Evolutionary conservation across 2,329 filamentous ascomycete species (phyloP).

Genomic region (Scytalidium lignicola): DNA sequence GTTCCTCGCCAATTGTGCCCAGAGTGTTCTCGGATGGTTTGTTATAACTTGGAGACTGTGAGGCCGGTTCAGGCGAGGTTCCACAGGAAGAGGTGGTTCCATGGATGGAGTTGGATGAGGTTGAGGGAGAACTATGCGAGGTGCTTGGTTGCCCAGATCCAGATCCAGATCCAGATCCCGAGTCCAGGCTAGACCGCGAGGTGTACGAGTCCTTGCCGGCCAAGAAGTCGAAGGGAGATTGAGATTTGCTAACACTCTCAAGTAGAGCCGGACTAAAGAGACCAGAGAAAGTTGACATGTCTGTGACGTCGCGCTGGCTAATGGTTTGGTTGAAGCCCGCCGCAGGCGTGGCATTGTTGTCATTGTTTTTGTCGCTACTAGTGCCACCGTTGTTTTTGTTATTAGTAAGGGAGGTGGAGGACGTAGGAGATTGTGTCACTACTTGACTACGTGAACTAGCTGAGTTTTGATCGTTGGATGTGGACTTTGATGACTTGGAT

Average conservation of each 20-base stretch:
- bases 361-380: slow-evolving; percentile 33
- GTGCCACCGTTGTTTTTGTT: slow-evolving; percentile 22
- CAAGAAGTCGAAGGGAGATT: slow-evolving; percentile 33
- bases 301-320: slow-evolving; percentile 20
- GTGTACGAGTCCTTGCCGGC: slow-evolving; percentile 37
- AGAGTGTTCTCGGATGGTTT: slow-evolving; percentile 57
- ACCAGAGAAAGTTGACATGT: slow-evolving; percentile 50
- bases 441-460: slow-evolving; percentile 21
- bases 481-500: not conserved
- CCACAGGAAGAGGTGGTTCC: slow-evolving; percentile 64
- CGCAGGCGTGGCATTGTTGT: slow-evolving; percentile 30
- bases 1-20: slow-evolving; percentile 63
- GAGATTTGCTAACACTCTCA: slow-evolving; percentile 35
- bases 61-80: slow-evolving; percentile 72
- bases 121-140: slow-evolving; percentile 59
- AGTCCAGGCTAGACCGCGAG: slow-evolving; percentile 36
- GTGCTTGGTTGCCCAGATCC: slow-evolving; percentile 37
- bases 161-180: slow-evolving; percentile 20
- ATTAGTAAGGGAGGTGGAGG: not conserved
- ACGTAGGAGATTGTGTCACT: slow-evolving; percentile 7
- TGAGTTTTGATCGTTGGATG: slow-evolving; percentile 1
- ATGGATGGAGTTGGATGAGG: slow-evolving; percentile 55
- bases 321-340: slow-evolving; percentile 17
- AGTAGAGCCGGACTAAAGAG: slow-evolving; percentile 55
- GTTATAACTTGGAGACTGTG: slow-evolving; percentile 58